Conservation (phyloP, 2,329 filamentous ascomycete genomes). For the Aspergillus pseudotamarii region DNA sequence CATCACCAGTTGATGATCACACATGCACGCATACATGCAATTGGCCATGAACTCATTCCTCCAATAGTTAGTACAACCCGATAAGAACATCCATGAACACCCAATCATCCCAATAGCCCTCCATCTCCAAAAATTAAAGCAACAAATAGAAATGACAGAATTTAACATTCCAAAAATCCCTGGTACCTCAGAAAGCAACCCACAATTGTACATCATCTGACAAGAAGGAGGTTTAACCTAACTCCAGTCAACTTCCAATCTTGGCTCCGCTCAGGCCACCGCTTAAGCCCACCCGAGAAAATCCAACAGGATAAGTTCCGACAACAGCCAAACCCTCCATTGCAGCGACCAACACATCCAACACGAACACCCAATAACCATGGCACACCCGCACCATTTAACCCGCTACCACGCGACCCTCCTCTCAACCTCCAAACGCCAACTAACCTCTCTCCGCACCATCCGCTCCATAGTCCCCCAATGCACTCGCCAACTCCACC, state of each 20-base stretch:
- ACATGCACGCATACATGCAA: background rate
- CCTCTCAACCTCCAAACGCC: background rate
- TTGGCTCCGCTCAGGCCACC: constrained; percentile 24
- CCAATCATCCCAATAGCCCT: background rate
- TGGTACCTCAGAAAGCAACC: background rate
- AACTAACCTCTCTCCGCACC: background rate
- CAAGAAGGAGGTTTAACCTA: background rate
- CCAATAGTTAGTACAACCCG: background rate
- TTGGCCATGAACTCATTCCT: background rate
- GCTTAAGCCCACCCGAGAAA: constrained; percentile 15
- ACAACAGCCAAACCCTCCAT: background rate
- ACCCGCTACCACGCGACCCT: background rate
- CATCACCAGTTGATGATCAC: background rate
- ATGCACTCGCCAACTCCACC: background rate
- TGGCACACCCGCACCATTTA: background rate
- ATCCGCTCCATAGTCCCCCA: background rate
- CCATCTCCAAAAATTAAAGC: background rate
- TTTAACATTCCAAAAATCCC: background rate
- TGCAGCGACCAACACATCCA: background rate
- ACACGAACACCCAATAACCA: background rate
- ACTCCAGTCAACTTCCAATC: constrained; percentile 1
- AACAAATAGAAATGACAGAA: background rate
- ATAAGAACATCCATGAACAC: background rate
- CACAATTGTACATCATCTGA: background rate
- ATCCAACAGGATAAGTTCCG: background rate